A percentile compares a stretch with the other conserved stretches of the same genome.
Evolutionary conservation across 352 stramenopile genomes (phyloP).

Genomic region (Plasmopara viticola): DNA sequence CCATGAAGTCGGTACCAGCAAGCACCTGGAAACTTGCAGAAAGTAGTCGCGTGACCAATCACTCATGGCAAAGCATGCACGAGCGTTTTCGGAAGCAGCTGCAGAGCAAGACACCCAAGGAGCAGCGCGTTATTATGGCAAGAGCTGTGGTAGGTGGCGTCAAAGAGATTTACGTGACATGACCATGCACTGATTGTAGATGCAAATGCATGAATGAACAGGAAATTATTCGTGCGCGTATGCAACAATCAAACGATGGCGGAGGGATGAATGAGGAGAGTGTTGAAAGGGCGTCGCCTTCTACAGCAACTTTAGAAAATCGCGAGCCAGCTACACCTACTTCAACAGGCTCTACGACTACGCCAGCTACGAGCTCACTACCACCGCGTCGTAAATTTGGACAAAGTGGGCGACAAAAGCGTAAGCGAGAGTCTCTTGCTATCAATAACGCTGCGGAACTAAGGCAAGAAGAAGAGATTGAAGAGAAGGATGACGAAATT

Average conservation of each 20-base stretch:
- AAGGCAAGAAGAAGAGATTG: not conserved
- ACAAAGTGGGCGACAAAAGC: conserved; percentile 8
- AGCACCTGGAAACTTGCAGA: conserved; percentile 16
- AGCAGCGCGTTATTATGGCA: conserved; percentile 24
- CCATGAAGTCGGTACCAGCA: conserved; percentile 14
- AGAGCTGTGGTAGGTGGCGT: conserved; percentile 9
- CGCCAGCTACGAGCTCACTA: conserved; percentile 9
- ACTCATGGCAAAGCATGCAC: conserved; percentile 41
- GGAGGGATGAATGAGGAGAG: conserved; percentile 1
- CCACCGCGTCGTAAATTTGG: not conserved
- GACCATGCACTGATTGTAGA: not conserved
- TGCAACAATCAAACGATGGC: conserved; percentile 2
- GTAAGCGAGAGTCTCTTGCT: conserved; percentile 2
- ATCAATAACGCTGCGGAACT: not conserved
- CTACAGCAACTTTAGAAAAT: not conserved
- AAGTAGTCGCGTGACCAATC: conserved; percentile 23
- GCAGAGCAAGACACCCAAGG: conserved; percentile 23
- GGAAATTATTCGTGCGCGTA: conserved; percentile 10
- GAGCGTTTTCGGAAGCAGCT: conserved; percentile 43
- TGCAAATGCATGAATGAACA: conserved; percentile 1
- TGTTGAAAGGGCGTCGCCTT: not conserved
- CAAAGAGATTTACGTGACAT: not conserved
- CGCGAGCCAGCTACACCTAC: not conserved
- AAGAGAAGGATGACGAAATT: conserved; percentile 2
- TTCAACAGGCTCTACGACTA: not conserved